Evolutionary conservation across 2,329 filamentous ascomycete species (phyloP), one percentile per base, ranked within the genome.

Genomic region (Periconia sp.): DNA sequence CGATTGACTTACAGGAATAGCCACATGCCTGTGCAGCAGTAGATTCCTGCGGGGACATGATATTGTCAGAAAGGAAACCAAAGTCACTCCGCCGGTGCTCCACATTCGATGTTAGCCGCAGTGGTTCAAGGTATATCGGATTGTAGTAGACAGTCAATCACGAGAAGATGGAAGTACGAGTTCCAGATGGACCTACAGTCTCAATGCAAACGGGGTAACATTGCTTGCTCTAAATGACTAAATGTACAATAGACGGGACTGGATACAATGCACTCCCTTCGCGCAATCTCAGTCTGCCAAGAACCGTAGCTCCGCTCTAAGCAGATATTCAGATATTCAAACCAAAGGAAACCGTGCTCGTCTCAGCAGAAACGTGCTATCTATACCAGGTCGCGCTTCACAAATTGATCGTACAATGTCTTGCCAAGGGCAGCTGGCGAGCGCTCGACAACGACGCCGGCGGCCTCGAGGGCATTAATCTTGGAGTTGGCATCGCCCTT

Each of bases 401-500:
- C 90, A 72, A 99, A 99, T 80, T 97, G 89, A 54, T 89, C 87
- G 70, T 95, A 89, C 66, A 99, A 81, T 48, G 91, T 87, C 84
- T 96, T 96, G 72, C 94, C 94, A 63, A 99, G 83, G 61, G 84
- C 76, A 58, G 94, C 94, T 55, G 94, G 62, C 35, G 61, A 64
- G 74, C 90, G 87, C 85, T 97, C 92, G 58, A 99, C 94, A 65
- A 96, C 84, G 65, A 97, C 94, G 72, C 94, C 94, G 52, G 94
- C 94, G 55, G 83, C 82, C 80, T 97, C 88, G 48, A 99, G 86
- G 50, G 94, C 94, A 65, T 86, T 81, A 76, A 99, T 99, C 87
- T 99, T 99, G 71, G 90, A 95, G 78, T 97, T 91, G 56, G 94
- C 94, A 71, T 91, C 94, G 69, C 94, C 94, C 85, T 96, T 97